Conservation (phyloP, 345 rosid species). For the Corchorus olitorius region DNA sequence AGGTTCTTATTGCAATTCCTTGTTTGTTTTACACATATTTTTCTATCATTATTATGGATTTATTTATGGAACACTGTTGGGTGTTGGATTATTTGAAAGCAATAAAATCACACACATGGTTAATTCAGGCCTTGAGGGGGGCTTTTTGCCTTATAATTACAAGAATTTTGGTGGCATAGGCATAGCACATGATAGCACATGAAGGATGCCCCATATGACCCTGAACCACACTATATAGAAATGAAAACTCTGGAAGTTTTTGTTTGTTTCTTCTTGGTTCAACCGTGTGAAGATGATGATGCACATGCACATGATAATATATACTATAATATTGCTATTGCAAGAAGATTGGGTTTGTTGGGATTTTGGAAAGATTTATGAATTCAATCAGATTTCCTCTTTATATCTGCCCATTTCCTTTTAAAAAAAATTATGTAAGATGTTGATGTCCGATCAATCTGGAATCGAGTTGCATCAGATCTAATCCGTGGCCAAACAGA, state of each 20-base stretch:
- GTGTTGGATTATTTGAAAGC: not conserved
- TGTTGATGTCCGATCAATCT: too few species aligned
- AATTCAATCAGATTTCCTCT: not conserved
- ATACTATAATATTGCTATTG: not conserved
- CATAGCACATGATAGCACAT: slow-evolving; percentile 15
- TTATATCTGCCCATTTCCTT: not conserved
- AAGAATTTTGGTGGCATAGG: not conserved
- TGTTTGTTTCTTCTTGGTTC: slow-evolving; percentile 33
- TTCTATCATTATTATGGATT: not conserved
- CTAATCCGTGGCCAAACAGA: too few species aligned
- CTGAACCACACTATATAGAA: slow-evolving; percentile 25
- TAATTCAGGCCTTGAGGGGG: not conserved
- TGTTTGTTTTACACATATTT: not conserved
- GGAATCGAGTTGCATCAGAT: too few species aligned
- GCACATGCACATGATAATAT: slow-evolving; percentile 15
- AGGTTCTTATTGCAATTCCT: not conserved
- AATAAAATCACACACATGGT: not conserved
- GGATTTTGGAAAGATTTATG: slow-evolving; percentile 7
- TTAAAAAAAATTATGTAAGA: not conserved
- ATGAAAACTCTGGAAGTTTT: slow-evolving; percentile 10
- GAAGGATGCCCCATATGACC: slow-evolving; percentile 25
- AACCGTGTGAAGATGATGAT: not conserved
- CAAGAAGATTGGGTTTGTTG: slow-evolving; percentile 25
- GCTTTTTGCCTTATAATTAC: not conserved
- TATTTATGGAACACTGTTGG: not conserved